Evolutionary conservation across 768 basidiomycete species (phyloP), one percentile per base, ranked within the genome.

Genomic region (Suillus lakei): DNA sequence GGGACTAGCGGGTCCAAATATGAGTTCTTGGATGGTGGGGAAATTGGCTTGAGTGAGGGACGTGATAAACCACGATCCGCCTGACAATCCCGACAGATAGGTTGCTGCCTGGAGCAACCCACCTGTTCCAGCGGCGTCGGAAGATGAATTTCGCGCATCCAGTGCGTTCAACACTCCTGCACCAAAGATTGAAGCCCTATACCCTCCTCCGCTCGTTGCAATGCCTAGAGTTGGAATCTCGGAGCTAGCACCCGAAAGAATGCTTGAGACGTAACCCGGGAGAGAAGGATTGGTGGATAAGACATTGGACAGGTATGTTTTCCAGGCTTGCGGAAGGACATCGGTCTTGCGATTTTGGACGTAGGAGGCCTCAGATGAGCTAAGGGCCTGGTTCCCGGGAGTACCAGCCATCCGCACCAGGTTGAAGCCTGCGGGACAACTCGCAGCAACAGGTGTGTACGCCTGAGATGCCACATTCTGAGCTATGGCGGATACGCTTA

Each of bases 121-220:
- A 0, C 85, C 86, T 1, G 77, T 75, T 1, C 85, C 86, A 0
- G 74, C 78, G 2, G 66, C 68, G 8, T 73, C 78, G 8, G 82
- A 74, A 0, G 85, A 79, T 1, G 72, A 50, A 60, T 87, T 88
- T 32, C 85, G 74, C 44, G 77, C 84, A 69, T 89, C 86, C 48
- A 86, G 67, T 1, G 82, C 79, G n/a, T 78, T 79, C 56, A 84
- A 68, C 23, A 86, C 79, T 1, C 85, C 88, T 4, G 84, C 87
- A 48, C 82, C 83, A 60, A 82, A 84, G 8, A 86, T 77, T 5
- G 86, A 84, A 0, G 88, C 88, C 16, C 88, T 75, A 58, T 85
- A 82, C 0, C 86, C 84, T 9, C 88, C 88, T 16, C 88, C 88
- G 32, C 83, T 85, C 28, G 81, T 73, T 0, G 87, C 86, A 60